Evolutionary conservation across 306 rosid species (phyloP), one percentile per base, ranked within the genome.

Genomic region (Benincasa hispida): DNA sequence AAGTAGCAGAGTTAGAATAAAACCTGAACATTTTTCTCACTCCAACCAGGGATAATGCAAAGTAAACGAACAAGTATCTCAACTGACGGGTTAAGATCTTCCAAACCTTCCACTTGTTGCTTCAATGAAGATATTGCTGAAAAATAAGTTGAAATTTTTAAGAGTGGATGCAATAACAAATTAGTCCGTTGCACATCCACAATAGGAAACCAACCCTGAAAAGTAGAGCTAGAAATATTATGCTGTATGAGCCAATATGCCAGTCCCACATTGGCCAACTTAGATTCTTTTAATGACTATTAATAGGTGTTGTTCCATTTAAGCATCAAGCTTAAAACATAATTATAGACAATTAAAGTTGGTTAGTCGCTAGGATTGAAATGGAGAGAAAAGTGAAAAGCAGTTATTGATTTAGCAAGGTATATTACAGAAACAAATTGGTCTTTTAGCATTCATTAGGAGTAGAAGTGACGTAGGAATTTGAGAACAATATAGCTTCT

Each of bases 21-120:
- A 83, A 92, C 99, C 98, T 95, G 99, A 88, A 95, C 99, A 83
- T 95, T 95, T 83, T 95, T 95, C 85, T 95, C 99, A 59, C 89
- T 86, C 99, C 99, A 95, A 35, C 99, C 99, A 79, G 99, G 99
- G 80, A 92, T 85, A 81, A 85, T 76, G 77, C 98, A 90, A 30
- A 95, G 86, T 83, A 95, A 85, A 79, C 96, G 94, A 83, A 92
- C 78, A 77, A 95, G 85, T 78, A 95, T 83, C 82, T 92, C 99
- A 59, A 85, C 92, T 4, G 90, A 90, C 35, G 70, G 86, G 72
- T 84, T 81, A 82, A 95, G 90, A 72, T 82, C 88, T 72, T 87
- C 89, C 69, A 95, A 83, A 77, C 88, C 88, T 80, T 92, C 97
- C 22, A 95, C 97, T 85, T 89, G 91, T 82, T 89, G 88, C 80